Percentiles rank a stretch among this genome's conserved stretches.
phyloP scores from a whole-genome alignment of 805 yeast genomes.

The Candida ipomoeae region DNA sequence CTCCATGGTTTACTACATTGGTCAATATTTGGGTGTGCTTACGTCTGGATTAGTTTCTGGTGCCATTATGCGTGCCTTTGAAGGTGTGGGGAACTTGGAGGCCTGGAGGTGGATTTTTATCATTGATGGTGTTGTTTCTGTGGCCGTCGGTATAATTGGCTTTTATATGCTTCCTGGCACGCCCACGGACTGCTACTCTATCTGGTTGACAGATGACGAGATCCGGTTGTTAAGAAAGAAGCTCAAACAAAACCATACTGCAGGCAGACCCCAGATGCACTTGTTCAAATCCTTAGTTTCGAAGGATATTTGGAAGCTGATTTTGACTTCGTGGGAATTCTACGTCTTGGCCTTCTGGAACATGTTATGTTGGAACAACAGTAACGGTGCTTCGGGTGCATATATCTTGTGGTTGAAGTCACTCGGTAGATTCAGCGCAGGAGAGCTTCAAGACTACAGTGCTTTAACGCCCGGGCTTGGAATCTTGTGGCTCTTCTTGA shows the following conservation, averaged over 20 bases:
- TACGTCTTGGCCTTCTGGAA: constrained; percentile 53
- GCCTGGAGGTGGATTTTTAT: constrained; percentile 19
- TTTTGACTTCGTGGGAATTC: constrained; percentile 56
- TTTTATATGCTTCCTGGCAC: constrained; percentile 21
- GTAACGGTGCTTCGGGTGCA: constrained; percentile 52
- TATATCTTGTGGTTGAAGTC: constrained; percentile 55
- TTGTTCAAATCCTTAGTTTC: constrained; percentile 15
- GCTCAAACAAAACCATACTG: constrained; percentile 16
- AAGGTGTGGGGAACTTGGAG: constrained; percentile 13
- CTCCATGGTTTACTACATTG: constrained; percentile 25
- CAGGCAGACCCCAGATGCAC: constrained; percentile 16
- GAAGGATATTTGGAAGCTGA: constrained; percentile 46
- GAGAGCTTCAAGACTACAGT: constrained; percentile 35
- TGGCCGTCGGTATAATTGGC: constrained; percentile 16
- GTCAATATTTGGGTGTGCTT: constrained; percentile 28
- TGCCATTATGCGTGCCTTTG: constrained; percentile 15
- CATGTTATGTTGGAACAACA: constrained; percentile 60
- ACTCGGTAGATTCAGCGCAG: constrained; percentile 23
- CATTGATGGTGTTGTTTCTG: constrained; percentile 16
- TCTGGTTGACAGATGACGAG: constrained; percentile 17
- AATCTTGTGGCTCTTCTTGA: constrained; percentile 34
- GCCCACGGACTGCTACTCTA: constrained; percentile 17
- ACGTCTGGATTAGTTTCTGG: constrained; percentile 28
- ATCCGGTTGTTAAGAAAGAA: constrained; percentile 35
- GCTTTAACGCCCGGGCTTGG: constrained; percentile 47